Conservation (phyloP, 345 rosid genomes). For the Passiflora organensis region DNA sequence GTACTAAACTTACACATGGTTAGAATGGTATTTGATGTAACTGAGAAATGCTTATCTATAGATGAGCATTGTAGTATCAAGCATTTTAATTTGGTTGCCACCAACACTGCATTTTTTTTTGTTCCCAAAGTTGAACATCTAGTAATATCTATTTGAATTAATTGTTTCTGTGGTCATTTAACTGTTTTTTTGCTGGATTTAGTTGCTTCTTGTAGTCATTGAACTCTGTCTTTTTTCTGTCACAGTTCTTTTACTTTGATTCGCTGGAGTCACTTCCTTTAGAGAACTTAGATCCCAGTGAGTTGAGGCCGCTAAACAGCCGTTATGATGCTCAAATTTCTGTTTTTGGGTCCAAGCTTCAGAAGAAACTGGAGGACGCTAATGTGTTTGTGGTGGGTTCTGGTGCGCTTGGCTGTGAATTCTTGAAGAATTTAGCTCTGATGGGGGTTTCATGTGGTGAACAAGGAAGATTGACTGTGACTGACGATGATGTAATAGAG, state of each 20-base stretch:
- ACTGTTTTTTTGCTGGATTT: too few relatives aligned
- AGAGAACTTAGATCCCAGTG: constrained; percentile 62
- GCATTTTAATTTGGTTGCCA: background rate
- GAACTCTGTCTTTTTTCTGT: constrained; percentile 16
- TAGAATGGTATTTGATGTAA: too few relatives aligned
- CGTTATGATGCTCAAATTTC: constrained; percentile 98
- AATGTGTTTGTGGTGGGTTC: constrained; percentile 79
- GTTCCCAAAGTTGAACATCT: background rate
- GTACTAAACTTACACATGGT: too few relatives aligned
- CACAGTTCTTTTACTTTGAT: constrained; percentile 94
- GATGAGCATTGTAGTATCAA: too few relatives aligned
- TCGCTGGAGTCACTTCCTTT: constrained; percentile 90
- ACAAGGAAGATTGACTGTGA: constrained; percentile 76
- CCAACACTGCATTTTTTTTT: background rate
- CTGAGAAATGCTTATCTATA: too few relatives aligned
- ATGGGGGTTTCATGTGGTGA: constrained; percentile 93
- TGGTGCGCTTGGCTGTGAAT: constrained; percentile 98
- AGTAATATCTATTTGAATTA: background rate
- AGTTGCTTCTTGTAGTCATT: constrained; percentile 4
- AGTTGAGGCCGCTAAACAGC: constrained; percentile 62
- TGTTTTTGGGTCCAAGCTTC: constrained; percentile 90
- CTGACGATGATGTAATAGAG: constrained; percentile 99
- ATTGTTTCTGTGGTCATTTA: too few relatives aligned
- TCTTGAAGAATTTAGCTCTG: constrained; percentile 84
- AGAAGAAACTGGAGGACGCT: constrained; percentile 91